Evolutionary conservation across 108 stramenopile species (phyloP), one percentile per base, ranked within the genome.

Genomic region (Skeletonema potamos): DNA sequence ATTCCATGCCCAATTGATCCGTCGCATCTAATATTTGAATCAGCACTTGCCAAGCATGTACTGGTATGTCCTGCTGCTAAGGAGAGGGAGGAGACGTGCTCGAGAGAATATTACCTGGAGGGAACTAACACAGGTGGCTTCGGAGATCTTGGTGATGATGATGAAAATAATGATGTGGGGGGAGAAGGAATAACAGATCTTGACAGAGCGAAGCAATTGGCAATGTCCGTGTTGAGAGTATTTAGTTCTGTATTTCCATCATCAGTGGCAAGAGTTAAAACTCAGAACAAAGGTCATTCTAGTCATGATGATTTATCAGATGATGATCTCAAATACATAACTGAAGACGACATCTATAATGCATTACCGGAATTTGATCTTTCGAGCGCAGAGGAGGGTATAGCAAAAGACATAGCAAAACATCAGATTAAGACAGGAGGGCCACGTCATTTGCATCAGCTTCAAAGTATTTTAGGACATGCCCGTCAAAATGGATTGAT

Each of bases 1-100:
- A 75, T 95, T 51, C 93, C 93, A 12, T 95, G 93, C 81, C 93
- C 93, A 7, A 66, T 92, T 6, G 93, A 95, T 78, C 88, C 89
- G 24, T 88, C 89, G 8, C 93, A 95, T 73, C 64, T 66, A 24
- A 85, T 95, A 46, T 89, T 73, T 72, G 88, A 89, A 82, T 77
- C 84, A 55, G 57, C 73, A 26, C 32, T 91, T 0, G 75, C 68
- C 26, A 84, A 79, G 43, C 93, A 95, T 62, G 69, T 92, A 0
- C 34, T 67, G 27, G 80, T 87, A 15, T 95, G 93, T 72, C 93
- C 93, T 17, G 74, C 57, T 33, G 77, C 81, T 0, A 91, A 79
- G 43, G 73, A 79, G 13, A 58, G 62, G 43, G 76, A 81, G 55
- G 68, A 83, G 34, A 74, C 84, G 34, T 66, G 64, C 7, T 36